Evolutionary conservation across 106 monocot species (phyloP).

Genomic region (Cymbidium sinense): DNA sequence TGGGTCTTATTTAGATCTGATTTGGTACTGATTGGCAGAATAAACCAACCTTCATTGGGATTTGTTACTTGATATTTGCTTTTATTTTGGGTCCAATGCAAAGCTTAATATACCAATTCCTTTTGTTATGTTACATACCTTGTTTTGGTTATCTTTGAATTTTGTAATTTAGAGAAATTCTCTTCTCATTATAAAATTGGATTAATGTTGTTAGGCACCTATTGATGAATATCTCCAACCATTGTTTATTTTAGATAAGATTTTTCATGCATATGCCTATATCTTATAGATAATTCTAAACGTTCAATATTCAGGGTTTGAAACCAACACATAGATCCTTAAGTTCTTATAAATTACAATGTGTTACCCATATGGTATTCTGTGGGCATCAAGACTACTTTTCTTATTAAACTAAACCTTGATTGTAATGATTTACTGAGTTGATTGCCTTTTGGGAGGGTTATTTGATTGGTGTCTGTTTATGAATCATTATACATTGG

Average conservation of each 20-base stretch:
- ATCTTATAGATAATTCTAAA: not conserved
- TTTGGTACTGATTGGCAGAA: not conserved
- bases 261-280: not conserved
- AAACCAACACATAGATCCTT: not conserved
- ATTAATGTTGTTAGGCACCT: not conserved
- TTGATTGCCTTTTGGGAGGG: not conserved
- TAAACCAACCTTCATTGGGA: not conserved
- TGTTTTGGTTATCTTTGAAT: not conserved
- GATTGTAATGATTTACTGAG: not conserved
- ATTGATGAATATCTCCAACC: not conserved
- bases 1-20: not conserved
- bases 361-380: too few relatives aligned
- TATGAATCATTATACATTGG: not conserved
- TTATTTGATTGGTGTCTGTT: not conserved
- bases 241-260: not conserved
- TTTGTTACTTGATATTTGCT: slow-evolving; percentile 1
- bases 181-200: not conserved
- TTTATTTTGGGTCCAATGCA: not conserved
- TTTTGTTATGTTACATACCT: not conserved
- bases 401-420: not conserved
- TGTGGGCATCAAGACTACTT: too few relatives aligned
- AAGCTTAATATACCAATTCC: not conserved
- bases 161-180: not conserved
- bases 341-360: not conserved
- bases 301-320: not conserved